Evolutionary conservation across 345 rosid genomes (phyloP).

Genomic region (Hypericum perforatum): DNA sequence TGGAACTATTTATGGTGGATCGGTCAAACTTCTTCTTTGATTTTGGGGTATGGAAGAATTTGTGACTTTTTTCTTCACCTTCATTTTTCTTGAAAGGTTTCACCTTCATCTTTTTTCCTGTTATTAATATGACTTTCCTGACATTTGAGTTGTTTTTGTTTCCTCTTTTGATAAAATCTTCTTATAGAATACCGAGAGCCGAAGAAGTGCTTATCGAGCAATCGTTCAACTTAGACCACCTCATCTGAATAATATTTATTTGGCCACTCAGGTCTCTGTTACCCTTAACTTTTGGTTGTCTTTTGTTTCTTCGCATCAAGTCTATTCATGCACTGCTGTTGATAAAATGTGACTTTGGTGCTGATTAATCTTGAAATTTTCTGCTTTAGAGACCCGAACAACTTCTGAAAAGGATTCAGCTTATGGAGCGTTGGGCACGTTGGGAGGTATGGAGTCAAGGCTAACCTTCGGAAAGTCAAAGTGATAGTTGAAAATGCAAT

Average conservation of each 20-base stretch:
- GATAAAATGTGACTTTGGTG: background rate
- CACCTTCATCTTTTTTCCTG: constrained; percentile 1
- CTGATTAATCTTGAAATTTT: constrained; percentile 7
- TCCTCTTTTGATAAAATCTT: background rate
- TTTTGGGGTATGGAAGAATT: constrained; percentile 54
- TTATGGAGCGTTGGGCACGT: constrained; percentile 99
- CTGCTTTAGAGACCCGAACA: constrained; percentile 85
- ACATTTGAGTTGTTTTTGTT: constrained; percentile 6
- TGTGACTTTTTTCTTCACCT: no score
- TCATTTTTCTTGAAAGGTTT: constrained; percentile 12
- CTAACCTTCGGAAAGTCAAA: constrained; percentile 8
- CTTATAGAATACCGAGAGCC: constrained; percentile 65
- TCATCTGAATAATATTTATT: constrained; percentile 80
- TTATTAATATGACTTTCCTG: background rate
- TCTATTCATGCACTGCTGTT: background rate
- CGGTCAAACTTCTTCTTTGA: constrained; percentile 95
- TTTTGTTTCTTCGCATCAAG: background rate
- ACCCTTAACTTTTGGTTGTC: background rate
- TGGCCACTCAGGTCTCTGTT: constrained; percentile 83
- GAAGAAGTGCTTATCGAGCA: constrained; percentile 88
- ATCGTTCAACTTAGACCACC: constrained; percentile 84
- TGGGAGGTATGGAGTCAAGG: constrained; percentile 65
- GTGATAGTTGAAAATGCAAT: background rate
- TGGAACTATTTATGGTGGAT: constrained; percentile 96
- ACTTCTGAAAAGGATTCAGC: constrained; percentile 84